phyloP scores from a whole-genome alignment of 768 basidiomycete genomes.

The Coprinellus aureogranulatus region DNA sequence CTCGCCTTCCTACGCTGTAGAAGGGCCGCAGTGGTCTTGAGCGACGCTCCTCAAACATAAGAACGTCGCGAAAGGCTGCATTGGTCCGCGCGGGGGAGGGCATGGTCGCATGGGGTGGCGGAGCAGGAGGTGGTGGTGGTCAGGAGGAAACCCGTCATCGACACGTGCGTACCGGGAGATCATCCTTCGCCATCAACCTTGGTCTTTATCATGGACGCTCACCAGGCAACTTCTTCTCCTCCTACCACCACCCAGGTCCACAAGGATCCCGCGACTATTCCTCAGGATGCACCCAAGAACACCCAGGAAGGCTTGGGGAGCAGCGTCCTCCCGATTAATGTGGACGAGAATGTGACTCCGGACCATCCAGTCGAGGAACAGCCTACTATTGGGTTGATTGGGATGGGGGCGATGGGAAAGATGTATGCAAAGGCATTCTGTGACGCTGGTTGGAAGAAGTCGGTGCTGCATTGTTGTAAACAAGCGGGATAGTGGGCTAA shows the following conservation, averaged over 20 bases:
- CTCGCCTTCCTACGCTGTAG: constrained; percentile 76
- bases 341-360: constrained; percentile 31
- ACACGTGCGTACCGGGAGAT: too few species aligned
- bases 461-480: background rate
- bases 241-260: too few species aligned
- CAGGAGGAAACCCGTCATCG: too few species aligned
- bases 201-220: constrained; percentile 5
- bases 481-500: too few species aligned
- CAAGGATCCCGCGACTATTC: too few species aligned
- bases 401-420: constrained; percentile 96
- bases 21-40: constrained; percentile 87
- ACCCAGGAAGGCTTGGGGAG: too few species aligned
- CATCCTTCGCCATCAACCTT: too few species aligned
- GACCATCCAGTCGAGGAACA: constrained; percentile 42
- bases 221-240: too few species aligned
- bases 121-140: too few species aligned
- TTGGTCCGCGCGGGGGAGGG: constrained; percentile 41
- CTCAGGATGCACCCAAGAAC: too few species aligned
- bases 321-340: constrained; percentile 24
- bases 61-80: constrained; percentile 81
- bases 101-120: constrained; percentile 3
- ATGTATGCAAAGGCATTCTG: constrained; percentile 87
- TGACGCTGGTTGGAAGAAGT: constrained; percentile 86
- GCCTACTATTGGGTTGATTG: constrained; percentile 86
- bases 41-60: constrained; percentile 94